phyloP scores from a whole-genome alignment of 2,329 filamentous ascomycete species.

The Pseudogymnoascus sp. region DNA sequence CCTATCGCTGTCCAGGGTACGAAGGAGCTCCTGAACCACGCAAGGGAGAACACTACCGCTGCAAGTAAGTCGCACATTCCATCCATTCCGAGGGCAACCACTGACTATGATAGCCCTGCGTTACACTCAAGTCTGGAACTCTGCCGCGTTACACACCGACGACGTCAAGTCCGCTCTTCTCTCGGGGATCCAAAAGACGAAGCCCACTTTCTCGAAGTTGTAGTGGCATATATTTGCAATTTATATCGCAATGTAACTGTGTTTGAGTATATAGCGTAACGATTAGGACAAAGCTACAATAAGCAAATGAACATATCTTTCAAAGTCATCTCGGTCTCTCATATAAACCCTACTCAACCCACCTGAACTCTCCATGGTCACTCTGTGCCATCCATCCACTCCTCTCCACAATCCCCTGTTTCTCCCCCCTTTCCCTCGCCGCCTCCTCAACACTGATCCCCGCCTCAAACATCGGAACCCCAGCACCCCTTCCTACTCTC shows the following conservation, averaged over 20 bases:
- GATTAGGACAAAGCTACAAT: neutral
- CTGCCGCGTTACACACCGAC: conserved; percentile 67
- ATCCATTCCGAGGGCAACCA: conserved; percentile 4
- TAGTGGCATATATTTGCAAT: conserved; percentile 29
- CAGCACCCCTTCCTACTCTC: conserved; percentile 21
- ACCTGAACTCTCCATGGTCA: conserved; percentile 19
- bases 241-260: conserved; percentile 9
- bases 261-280: neutral
- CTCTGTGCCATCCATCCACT: conserved; percentile 22
- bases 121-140: conserved; percentile 86
- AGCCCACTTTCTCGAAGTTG: conserved; percentile 77
- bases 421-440: conserved; percentile 18
- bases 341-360: conserved; percentile 1
- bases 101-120: conserved; percentile 46
- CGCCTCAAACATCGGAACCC: conserved; percentile 17
- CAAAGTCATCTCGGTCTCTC: neutral
- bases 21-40: conserved; percentile 78
- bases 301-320: neutral
- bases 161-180: conserved; percentile 69
- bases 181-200: conserved; percentile 70
- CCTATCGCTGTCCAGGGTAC: conserved; percentile 82
- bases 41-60: conserved; percentile 65
- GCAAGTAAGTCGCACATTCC: conserved; percentile 53
- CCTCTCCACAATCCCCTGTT: conserved; percentile 17
- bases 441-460: conserved; percentile 26